Evolutionary conservation across 2,329 filamentous ascomycete genomes (phyloP).

Genomic region (Phaeosphaeriaceae sp.): DNA sequence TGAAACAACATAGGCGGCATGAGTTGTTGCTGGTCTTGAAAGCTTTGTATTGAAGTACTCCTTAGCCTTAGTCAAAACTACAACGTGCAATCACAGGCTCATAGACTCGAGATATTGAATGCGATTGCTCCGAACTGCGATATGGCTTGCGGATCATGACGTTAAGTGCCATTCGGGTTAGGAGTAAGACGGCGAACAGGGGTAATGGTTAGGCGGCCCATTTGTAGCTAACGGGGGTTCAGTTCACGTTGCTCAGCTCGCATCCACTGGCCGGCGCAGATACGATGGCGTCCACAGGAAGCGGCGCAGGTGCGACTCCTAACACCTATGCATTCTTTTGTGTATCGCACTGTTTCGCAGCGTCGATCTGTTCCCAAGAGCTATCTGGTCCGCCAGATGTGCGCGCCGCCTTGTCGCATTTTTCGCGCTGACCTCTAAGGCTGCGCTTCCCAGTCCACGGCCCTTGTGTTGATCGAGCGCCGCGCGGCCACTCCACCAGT

Average conservation of each 20-base stretch:
- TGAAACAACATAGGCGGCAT: too few relatives aligned
- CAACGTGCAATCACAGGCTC: too few relatives aligned
- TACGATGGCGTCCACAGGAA: background rate
- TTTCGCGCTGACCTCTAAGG: background rate
- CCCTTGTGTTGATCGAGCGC: slow-evolving; percentile 6
- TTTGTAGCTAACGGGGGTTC: background rate
- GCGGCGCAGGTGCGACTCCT: slow-evolving; percentile 1
- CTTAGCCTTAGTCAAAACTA: too few relatives aligned
- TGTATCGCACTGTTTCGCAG: background rate
- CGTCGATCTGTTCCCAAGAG: background rate
- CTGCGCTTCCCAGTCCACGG: background rate
- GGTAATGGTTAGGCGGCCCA: background rate
- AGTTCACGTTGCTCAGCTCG: slow-evolving; percentile 6
- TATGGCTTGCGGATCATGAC: background rate
- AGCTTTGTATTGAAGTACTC: too few relatives aligned
- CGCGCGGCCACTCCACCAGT: slow-evolving; percentile 22
- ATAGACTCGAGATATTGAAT: background rate
- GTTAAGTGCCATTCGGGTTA: background rate
- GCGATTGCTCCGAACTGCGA: background rate
- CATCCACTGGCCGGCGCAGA: slow-evolving; percentile 3
- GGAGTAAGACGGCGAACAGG: background rate
- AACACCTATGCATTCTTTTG: background rate
- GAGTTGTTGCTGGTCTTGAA: too few relatives aligned
- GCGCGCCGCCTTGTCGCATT: background rate
- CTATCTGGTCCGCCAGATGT: background rate